Evolutionary conservation across 2,329 filamentous ascomycete genomes (phyloP), one percentile per base, ranked within the genome.

Genomic region (Neofusicoccum laricinum): DNA sequence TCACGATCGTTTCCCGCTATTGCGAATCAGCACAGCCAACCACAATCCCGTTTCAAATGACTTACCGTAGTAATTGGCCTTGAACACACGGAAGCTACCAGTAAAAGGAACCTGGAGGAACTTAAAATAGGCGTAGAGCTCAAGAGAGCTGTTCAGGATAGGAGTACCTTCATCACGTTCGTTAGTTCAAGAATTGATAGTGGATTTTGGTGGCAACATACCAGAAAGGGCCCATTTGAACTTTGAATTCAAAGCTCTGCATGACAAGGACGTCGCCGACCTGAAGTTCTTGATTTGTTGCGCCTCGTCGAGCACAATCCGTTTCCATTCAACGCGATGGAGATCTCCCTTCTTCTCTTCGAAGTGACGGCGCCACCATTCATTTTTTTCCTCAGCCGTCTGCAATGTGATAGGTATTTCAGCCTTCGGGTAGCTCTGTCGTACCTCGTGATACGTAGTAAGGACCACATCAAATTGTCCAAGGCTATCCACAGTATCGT

Each of bases 221-320:
- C 79, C 80, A 15, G 76, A 77, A 5, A 82, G 67, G 1, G 78
- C 76, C 80, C 80, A 82, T 25, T 73, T 71, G 65, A 79, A 74
- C 0, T 71, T 57, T 0, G 76, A 75, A 55, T 73, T 73, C 2
- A 82, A 66, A 0, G 72, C 76, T 2, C 78, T 77, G 65, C 80
- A 83, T 3, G 82, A 81, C 40, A 81, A 70, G 0, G 78, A 80
- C 0, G 79, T 83, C 3, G 73, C 71, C 1, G 71, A 68, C 0
- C 64, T 64, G 5, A 79, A 72, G 34, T 85, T 87, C 66, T 86
- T 87, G 66, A 88, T 85, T 0, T 68, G 68, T 57, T 87, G 85
- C 0, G 81, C 84, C 68, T 88, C 86, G 50, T 88, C 86, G 0
- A 88, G 73, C 1, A 88, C 78, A 3, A 88, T 66, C 1, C 86